phyloP scores from a whole-genome alignment of 305 asterid species.

The Ruellia speciosa region DNA sequence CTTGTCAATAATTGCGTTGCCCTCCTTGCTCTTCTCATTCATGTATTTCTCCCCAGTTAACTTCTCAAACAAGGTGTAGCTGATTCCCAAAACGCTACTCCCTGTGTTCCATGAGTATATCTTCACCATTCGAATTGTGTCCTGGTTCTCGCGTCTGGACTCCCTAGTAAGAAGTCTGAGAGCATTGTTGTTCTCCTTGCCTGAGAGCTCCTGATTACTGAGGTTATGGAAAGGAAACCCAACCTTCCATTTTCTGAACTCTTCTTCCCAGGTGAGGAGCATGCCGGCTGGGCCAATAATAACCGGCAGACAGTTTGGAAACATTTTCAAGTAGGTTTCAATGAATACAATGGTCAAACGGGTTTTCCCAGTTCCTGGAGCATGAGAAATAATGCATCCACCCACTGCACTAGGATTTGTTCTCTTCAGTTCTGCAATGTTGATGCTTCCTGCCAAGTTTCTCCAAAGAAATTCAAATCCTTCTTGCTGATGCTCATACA shows the following conservation, averaged over 20 bases:
- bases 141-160: slow-evolving; percentile 17
- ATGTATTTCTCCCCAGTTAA: slow-evolving; percentile 25
- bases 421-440: slow-evolving; percentile 32
- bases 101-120: slow-evolving; percentile 37
- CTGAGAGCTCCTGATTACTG: slow-evolving; percentile 27
- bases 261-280: slow-evolving; percentile 69
- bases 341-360: slow-evolving; percentile 49
- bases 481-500: slow-evolving; percentile 66
- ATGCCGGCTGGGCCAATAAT: slow-evolving; percentile 54
- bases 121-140: slow-evolving; percentile 31
- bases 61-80: slow-evolving; percentile 44
- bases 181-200: slow-evolving; percentile 25
- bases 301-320: slow-evolving; percentile 42
- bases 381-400: slow-evolving; percentile 77
- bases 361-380: slow-evolving; percentile 72
- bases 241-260: slow-evolving; percentile 56
- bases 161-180: slow-evolving; percentile 3
- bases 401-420: slow-evolving; percentile 26
- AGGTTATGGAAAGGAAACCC: slow-evolving; percentile 53
- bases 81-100: slow-evolving; percentile 38
- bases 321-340: slow-evolving; percentile 36
- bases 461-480: slow-evolving; percentile 72
- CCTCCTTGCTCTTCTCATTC: neutral
- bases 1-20: neutral
- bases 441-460: slow-evolving; percentile 50